A percentile compares a stretch with the other conserved stretches of the same genome.
Conservation (phyloP, 352 stramenopile genomes). For the Phytophthora cactorum region DNA sequence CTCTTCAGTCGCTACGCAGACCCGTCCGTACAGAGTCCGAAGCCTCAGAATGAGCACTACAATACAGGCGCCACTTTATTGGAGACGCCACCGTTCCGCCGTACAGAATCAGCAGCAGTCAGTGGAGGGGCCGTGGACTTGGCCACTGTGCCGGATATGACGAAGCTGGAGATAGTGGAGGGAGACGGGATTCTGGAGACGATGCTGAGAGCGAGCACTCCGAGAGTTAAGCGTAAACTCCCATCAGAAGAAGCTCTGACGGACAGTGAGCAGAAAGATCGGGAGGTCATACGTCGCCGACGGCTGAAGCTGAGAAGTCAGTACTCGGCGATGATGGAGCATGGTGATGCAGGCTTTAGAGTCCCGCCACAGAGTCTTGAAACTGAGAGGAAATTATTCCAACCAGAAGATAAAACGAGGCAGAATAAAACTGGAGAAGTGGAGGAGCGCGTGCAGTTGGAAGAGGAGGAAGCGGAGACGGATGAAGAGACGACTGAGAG, state of each 20-base stretch:
- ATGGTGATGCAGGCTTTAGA: constrained; percentile 6
- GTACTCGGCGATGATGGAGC: constrained; percentile 41
- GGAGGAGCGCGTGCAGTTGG: constrained; percentile 28
- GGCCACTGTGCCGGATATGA: constrained; percentile 39
- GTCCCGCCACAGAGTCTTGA: background rate
- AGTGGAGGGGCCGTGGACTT: constrained; percentile 57
- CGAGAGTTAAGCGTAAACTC: constrained; percentile 51
- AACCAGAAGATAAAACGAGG: constrained; percentile 9
- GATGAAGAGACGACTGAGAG: constrained; percentile 61
- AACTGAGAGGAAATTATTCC: constrained; percentile 16
- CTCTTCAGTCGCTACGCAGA: constrained; percentile 38
- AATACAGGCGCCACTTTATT: constrained; percentile 11
- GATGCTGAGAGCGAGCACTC: constrained; percentile 51
- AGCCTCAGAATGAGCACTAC: constrained; percentile 5
- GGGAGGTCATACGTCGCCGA: constrained; percentile 50
- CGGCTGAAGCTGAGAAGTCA: constrained; percentile 48
- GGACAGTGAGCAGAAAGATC: constrained; percentile 58
- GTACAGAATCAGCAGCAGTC: background rate
- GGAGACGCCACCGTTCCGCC: constrained; percentile 14
- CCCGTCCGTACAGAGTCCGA: constrained; percentile 22
- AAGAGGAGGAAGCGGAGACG: constrained; percentile 48
- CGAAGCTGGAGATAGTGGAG: constrained; percentile 63
- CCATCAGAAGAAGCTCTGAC: constrained; percentile 52
- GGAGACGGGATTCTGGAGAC: constrained; percentile 65
- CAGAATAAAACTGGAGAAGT: constrained; percentile 10